Conservation (phyloP, 768 basidiomycete genomes). For the Wakefieldia striispora region DNA sequence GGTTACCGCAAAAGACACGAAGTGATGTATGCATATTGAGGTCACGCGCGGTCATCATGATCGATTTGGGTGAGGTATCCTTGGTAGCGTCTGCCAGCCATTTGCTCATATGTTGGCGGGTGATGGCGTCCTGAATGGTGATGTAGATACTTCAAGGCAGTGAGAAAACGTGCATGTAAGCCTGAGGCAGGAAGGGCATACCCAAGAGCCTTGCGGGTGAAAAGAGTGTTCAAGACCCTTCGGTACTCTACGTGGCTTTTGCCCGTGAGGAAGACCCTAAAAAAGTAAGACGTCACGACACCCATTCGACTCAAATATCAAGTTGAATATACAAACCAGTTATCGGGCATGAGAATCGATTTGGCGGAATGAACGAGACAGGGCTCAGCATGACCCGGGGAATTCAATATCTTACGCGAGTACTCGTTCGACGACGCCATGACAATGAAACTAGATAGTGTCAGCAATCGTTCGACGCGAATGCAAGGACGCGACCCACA, state of each 20-base stretch:
- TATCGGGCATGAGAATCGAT: constrained; percentile 76
- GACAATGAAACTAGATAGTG: constrained; percentile 84
- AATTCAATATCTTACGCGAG: constrained; percentile 94
- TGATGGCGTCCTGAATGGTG: constrained; percentile 75
- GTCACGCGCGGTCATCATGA: constrained; percentile 91
- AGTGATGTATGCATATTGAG: constrained; percentile 98
- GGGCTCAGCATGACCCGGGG: constrained; percentile 88
- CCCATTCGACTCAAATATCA: neutral
- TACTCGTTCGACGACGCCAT: constrained; percentile 95
- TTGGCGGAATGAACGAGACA: constrained; percentile 93
- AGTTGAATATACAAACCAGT: constrained; percentile 61
- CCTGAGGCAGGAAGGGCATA: constrained; percentile 33
- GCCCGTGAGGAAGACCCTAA: constrained; percentile 95
- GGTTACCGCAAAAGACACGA: constrained; percentile 89
- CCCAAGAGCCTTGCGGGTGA: constrained; percentile 93
- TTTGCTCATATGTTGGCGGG: constrained; percentile 67
- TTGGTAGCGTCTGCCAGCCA: constrained; percentile 67
- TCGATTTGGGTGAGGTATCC: constrained; percentile 48
- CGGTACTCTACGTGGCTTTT: constrained; percentile 94
- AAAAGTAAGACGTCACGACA: neutral
- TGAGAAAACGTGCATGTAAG: neutral
- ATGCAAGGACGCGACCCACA: constrained; percentile 49
- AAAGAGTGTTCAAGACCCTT: constrained; percentile 83
- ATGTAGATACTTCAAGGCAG: constrained; percentile 66
- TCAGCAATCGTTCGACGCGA: constrained; percentile 1